Evolutionary conservation across 129 eudicot genomes (phyloP).

Genomic region (Lonicera japonica): DNA sequence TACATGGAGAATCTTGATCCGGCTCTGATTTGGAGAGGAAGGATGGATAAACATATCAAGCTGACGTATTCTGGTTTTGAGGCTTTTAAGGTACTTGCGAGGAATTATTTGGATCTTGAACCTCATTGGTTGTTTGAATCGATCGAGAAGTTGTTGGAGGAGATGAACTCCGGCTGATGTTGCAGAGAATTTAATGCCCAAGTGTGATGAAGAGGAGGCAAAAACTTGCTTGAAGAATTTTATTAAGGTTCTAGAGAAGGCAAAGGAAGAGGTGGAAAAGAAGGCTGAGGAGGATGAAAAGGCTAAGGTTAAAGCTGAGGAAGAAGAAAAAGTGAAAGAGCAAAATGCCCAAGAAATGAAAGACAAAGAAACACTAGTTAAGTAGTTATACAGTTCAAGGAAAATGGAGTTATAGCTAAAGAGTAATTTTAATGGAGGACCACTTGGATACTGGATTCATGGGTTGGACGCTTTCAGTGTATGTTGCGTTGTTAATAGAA

Average conservation of each 20-base stretch:
- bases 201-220: neutral
- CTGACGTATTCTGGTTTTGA: neutral
- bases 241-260: neutral
- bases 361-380: neutral
- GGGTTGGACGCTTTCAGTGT: no score
- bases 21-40: neutral
- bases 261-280: neutral
- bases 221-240: neutral
- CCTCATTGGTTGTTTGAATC: neutral
- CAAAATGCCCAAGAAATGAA: neutral
- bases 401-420: neutral
- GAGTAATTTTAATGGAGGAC: no score
- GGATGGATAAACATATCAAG: neutral
- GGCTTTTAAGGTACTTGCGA: neutral
- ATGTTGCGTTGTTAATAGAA: no score
- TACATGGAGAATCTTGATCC: slow-evolving; percentile 1
- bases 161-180: neutral
- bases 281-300: neutral
- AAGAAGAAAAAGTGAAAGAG: neutral
- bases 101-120: slow-evolving; percentile 1
- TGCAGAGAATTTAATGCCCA: slow-evolving; percentile 1
- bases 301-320: neutral
- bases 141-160: neutral
- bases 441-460: no score
- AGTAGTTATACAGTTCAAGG: neutral